Evolutionary conservation across 306 rosid species (phyloP).

Genomic region (Cicer judaicum): DNA sequence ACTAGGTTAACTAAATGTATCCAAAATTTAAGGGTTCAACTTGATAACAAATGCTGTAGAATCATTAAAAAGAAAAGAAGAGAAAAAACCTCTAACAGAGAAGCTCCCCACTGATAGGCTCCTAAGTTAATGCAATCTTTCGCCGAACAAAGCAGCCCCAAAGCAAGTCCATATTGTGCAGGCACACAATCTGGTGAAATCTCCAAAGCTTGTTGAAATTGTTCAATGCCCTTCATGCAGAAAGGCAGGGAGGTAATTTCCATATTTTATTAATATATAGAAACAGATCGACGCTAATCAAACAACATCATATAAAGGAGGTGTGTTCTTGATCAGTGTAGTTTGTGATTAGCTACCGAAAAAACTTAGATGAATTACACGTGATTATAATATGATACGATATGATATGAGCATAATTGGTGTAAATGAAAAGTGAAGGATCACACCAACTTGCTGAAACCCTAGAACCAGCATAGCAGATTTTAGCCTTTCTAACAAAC

Average conservation of each 20-base stretch:
- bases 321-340: conserved; percentile 5
- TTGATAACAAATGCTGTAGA: conserved; percentile 23
- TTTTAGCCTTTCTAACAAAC: conserved; percentile 5
- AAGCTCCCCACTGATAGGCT: conserved; percentile 87
- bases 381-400: neutral
- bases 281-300: conserved; percentile 19
- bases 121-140: conserved; percentile 74
- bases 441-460: conserved; percentile 3
- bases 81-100: conserved; percentile 70
- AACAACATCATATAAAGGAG: conserved; percentile 37
- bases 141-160: conserved; percentile 80
- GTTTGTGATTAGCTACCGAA: conserved; percentile 1
- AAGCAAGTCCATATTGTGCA: conserved; percentile 88
- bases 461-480: neutral
- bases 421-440: neutral
- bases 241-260: conserved; percentile 44
- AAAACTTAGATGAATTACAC: conserved; percentile 1
- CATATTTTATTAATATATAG: conserved; percentile 12
- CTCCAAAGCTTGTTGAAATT: conserved; percentile 75
- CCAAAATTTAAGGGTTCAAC: conserved; percentile 33
- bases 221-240: conserved; percentile 79
- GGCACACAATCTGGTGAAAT: conserved; percentile 70
- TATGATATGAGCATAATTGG: neutral
- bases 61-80: conserved; percentile 18
- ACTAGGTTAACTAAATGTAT: conserved; percentile 31